Percentiles rank a stretch among this genome's conserved stretches.
Evolutionary conservation across 1,284 basidiomycete genomes (phyloP).

Genomic region (Coniferiporia weirii): DNA sequence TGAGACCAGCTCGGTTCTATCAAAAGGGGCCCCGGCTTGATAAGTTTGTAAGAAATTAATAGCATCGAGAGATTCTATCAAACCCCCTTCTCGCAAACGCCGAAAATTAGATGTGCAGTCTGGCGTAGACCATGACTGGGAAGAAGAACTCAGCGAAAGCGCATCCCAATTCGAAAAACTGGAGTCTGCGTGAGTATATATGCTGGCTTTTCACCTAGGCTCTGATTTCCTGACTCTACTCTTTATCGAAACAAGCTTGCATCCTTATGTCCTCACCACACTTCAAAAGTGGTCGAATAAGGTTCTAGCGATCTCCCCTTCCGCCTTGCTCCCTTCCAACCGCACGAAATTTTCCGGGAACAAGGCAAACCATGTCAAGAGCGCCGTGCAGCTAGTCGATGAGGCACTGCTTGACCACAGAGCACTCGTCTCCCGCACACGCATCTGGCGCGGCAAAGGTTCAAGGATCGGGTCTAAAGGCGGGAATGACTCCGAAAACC

Average conservation of each 20-base stretch:
- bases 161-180: conserved; percentile 42
- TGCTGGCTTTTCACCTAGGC: background rate
- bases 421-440: conserved; percentile 56
- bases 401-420: conserved; percentile 55
- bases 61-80: conserved; percentile 40
- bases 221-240: background rate
- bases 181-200: conserved; percentile 47
- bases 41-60: conserved; percentile 37
- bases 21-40: conserved; percentile 3
- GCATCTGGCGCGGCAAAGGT: conserved; percentile 42
- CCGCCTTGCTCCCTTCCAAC: conserved; percentile 64
- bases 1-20: conserved; percentile 20
- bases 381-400: conserved; percentile 59
- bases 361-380: conserved; percentile 36
- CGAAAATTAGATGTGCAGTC: conserved; percentile 37
- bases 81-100: conserved; percentile 55
- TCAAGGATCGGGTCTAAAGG: conserved; percentile 37
- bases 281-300: conserved; percentile 91
- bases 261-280: conserved; percentile 67
- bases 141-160: conserved; percentile 40
- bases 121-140: conserved; percentile 29
- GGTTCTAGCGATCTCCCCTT: conserved; percentile 83
- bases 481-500: conserved; percentile 23
- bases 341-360: conserved; percentile 56
- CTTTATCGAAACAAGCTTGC: conserved; percentile 40